Evolutionary conservation across 1,284 basidiomycete genomes (phyloP), one percentile per base, ranked within the genome.

Genomic region (Leccinum pachyderme): DNA sequence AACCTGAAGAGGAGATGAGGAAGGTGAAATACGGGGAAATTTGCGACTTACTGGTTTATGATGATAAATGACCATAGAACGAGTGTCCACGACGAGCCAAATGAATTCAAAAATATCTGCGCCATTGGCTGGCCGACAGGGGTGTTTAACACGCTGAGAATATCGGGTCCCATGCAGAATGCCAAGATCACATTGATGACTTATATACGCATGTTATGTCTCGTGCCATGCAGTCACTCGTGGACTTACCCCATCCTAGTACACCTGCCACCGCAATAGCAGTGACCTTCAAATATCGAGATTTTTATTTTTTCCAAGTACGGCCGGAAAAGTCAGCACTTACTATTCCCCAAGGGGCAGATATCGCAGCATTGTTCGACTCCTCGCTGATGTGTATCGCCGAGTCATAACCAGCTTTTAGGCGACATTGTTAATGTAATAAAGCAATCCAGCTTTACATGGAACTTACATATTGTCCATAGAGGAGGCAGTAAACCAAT

Each of bases 381-480:
- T 80, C 80, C 62, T 81, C 78, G 32, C 75, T 78, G 47, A 81
- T 74, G 33, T 79, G 77, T 15, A 80, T 74, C 15, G 66, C 71
- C 5, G 73, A 73, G 55, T 80, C 79, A 55, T 75, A 79, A 46
- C 66, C 71, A 53, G 70, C 76, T 76, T 48, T 43, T 15, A 24
- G 51, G 13, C 25, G 45, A 37, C 0, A 6, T 25, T 6, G 7
- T n/a, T 41, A 27, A 45, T 25, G 18, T 15, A 28, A 15, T n/a
- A 35, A 31, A 18, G 1, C 8, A 8, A 49, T 7, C n/a, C n/a
- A 45, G n/a, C 9, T 37, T 18, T 24, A 44, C 44, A 48, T 25
- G 2, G 9, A 11, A 57, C 61, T 37, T 32, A 72, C 71, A 55
- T 6, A 71, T 59, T 13, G 67, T 80, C 81, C 81, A 83, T 2